Conservation (phyloP, 106 monocot genomes). For the Acanthochlamys bracteata region DNA sequence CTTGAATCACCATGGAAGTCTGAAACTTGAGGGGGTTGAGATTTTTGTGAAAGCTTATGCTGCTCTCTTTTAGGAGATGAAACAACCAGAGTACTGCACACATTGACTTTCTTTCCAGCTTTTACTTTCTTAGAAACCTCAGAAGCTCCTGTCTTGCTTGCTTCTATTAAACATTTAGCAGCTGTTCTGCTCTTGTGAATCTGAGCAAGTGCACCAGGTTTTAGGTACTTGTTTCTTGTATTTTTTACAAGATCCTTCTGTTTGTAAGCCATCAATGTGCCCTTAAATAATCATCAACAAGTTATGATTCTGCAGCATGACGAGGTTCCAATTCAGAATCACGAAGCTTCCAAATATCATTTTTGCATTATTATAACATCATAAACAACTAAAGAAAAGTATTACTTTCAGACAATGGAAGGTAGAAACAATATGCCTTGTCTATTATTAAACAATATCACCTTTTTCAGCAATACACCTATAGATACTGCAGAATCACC, state of each 20-base stretch:
- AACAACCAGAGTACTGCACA: constrained; percentile 3
- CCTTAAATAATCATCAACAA: background rate
- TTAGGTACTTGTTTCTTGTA: constrained; percentile 59
- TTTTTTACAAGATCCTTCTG: constrained; percentile 57
- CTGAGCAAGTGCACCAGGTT: constrained; percentile 78
- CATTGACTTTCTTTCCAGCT: background rate
- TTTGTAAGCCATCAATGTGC: constrained; percentile 39
- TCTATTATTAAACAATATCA: no score
- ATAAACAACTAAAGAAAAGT: no score
- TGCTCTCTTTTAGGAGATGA: constrained; percentile 15
- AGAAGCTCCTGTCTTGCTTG: constrained; percentile 63
- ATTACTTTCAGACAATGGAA: no score
- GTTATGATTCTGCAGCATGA: no score
- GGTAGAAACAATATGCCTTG: no score
- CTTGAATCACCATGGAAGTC: constrained; percentile 35
- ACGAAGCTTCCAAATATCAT: no score
- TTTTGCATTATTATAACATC: no score
- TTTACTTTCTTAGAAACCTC: constrained; percentile 39
- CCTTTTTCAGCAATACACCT: no score
- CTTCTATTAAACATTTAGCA: constrained; percentile 48
- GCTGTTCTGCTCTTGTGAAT: constrained; percentile 46
- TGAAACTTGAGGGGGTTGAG: constrained; percentile 32
- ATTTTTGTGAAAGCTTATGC: constrained; percentile 34
- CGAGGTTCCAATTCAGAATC: no score
- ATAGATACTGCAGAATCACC: no score